These are phyloP conservation scores for Fusarium setosum DNA, from an alignment of 2,329 filamentous ascomycete genomes.

Conservation along the genomic window DNA sequence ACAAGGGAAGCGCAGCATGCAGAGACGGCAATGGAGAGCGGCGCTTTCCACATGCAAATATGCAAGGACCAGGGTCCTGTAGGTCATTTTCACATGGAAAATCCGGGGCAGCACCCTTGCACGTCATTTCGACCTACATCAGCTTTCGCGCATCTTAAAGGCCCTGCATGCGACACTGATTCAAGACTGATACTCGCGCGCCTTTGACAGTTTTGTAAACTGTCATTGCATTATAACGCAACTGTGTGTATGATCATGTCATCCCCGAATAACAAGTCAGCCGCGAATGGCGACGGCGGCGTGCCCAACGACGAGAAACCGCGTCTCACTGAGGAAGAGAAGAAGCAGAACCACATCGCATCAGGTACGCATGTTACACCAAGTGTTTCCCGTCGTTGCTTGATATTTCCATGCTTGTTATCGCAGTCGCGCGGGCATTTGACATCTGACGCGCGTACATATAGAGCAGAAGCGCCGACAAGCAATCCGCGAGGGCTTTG, in stretches of 20 bases:
- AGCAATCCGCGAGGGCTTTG: constrained; percentile 86
- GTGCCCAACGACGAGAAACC: constrained; percentile 57
- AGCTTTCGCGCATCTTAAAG: constrained; percentile 24
- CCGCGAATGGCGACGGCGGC: constrained; percentile 37
- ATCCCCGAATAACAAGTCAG: constrained; percentile 46
- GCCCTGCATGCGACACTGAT: neutral
- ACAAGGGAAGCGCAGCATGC: constrained; percentile 2
- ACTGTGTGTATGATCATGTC: constrained; percentile 35
- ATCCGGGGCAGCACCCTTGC: constrained; percentile 49
- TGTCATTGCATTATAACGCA: neutral
- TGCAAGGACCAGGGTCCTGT: constrained; percentile 40
- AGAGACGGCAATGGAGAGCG: constrained; percentile 1
- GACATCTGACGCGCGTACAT: constrained; percentile 26
- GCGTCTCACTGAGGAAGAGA: constrained; percentile 64
- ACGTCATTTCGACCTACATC: constrained; percentile 34
- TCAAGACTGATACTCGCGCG: neutral
- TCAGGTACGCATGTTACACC: constrained; percentile 53
- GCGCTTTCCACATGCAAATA: constrained; percentile 26
- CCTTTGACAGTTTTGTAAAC: neutral
- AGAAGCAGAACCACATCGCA: constrained; percentile 67
- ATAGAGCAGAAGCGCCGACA: constrained; percentile 59
- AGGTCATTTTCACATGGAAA: constrained; percentile 41
- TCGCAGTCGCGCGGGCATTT: too few relatives aligned
- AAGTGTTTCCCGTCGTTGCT: neutral
- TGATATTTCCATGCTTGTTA: neutral